phyloP scores from a whole-genome alignment of 1,139 yeast species.

The Pichia sp. region DNA sequence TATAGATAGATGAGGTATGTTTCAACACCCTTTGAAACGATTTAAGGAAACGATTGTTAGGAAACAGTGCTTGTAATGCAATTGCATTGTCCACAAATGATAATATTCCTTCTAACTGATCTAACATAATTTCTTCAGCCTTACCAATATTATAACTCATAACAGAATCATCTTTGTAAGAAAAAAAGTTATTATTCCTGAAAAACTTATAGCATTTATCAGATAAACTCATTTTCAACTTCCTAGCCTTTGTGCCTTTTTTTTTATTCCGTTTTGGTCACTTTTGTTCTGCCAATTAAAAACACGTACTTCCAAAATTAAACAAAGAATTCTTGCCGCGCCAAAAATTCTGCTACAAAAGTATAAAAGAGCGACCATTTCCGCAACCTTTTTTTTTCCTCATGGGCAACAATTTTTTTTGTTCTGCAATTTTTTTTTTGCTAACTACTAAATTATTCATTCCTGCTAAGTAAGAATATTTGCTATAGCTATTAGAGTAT shows the following conservation, averaged over 20 bases:
- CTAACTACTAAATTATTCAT: no score
- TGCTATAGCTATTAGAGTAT: conserved; percentile 31
- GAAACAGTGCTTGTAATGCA: conserved; percentile 22
- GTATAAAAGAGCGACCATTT: neutral
- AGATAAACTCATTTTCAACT: no score
- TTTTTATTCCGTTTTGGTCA: no score
- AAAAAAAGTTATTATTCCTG: no score
- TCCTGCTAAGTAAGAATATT: conserved; percentile 2
- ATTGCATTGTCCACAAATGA: conserved; percentile 26
- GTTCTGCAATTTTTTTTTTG: neutral
- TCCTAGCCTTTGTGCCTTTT: no score
- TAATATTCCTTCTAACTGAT: conserved; percentile 20
- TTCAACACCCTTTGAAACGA: conserved; percentile 14
- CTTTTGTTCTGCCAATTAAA: no score
- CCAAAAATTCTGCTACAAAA: conserved; percentile 2
- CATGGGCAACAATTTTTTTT: neutral
- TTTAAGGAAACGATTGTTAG: conserved; percentile 12
- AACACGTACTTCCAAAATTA: neutral
- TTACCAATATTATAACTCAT: no score
- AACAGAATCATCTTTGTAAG: no score
- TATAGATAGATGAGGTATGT: conserved; percentile 23
- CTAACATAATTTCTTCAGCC: conserved; percentile 19
- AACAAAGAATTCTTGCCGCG: neutral
- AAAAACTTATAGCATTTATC: no score
- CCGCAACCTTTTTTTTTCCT: neutral